Evolutionary conservation across 306 rosid genomes (phyloP).

Genomic region (Neltuma alba): DNA sequence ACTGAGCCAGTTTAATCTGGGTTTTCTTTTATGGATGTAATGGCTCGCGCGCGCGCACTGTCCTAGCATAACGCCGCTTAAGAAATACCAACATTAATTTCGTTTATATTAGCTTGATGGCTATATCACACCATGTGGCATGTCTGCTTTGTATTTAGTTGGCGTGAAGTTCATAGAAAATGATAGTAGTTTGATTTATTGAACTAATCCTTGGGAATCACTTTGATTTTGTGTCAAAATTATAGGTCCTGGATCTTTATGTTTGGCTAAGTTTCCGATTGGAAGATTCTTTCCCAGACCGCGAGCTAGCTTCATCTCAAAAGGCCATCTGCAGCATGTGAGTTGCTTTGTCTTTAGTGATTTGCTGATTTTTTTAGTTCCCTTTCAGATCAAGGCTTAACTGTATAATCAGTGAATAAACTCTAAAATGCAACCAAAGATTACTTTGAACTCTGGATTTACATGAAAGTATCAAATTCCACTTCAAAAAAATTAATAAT

Average conservation of each 20-base stretch:
- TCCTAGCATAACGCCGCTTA: not conserved
- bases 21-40: not conserved
- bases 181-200: slow-evolving; percentile 19
- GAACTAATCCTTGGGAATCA: slow-evolving; percentile 1
- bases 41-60: not conserved
- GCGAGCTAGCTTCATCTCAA: slow-evolving; percentile 70
- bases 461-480: not conserved
- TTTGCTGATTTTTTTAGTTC: not conserved
- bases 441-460: not conserved
- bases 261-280: slow-evolving; percentile 92
- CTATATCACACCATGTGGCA: not conserved
- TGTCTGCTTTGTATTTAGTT: not conserved
- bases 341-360: slow-evolving; percentile 14
- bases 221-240: slow-evolving; percentile 42
- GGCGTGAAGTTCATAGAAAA: slow-evolving; percentile 20
- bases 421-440: too few relatives aligned
- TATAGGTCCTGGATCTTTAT: slow-evolving; percentile 92
- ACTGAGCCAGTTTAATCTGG: not conserved
- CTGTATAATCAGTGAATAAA: not conserved
- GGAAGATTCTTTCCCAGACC: slow-evolving; percentile 94
- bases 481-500: too few relatives aligned
- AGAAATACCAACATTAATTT: not conserved
- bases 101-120: not conserved
- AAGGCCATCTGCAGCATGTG: slow-evolving; percentile 86
- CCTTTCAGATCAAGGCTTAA: not conserved